Conservation (phyloP, 2,329 filamentous ascomycete genomes). For the Dactylellina haptotyla region DNA sequence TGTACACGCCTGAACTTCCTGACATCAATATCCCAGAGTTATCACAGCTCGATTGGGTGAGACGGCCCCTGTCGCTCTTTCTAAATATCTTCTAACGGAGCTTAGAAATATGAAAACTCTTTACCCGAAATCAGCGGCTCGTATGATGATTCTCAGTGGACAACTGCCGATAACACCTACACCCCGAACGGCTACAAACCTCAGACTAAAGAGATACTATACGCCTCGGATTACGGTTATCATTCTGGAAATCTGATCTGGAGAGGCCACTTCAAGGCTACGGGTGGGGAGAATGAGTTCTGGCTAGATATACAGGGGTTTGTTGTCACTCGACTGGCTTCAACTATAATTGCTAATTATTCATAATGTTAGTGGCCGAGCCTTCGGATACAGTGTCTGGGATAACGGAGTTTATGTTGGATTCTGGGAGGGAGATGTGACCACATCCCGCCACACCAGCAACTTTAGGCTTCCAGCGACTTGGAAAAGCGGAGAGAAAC, state of each 20-base stretch:
- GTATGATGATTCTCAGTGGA: conserved; percentile 78
- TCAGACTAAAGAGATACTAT: conserved; percentile 74
- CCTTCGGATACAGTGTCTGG: conserved; percentile 75
- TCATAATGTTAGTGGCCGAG: conserved; percentile 64
- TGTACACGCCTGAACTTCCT: conserved; percentile 65
- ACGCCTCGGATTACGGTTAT: conserved; percentile 78
- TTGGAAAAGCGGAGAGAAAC: conserved; percentile 66
- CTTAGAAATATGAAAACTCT: conserved; percentile 72
- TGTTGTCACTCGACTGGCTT: not conserved
- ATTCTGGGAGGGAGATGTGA: conserved; percentile 71
- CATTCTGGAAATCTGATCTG: conserved; percentile 75
- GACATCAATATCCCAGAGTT: conserved; percentile 69
- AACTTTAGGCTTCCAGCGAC: conserved; percentile 68
- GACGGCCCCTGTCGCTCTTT: not conserved
- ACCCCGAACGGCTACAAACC: conserved; percentile 71
- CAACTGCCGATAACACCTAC: conserved; percentile 67
- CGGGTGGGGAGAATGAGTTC: conserved; percentile 70
- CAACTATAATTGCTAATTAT: not conserved
- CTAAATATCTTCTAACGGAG: not conserved
- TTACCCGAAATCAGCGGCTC: conserved; percentile 73
- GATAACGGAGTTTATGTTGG: conserved; percentile 72
- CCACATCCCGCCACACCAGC: conserved; percentile 65
- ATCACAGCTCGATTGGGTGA: conserved; percentile 67
- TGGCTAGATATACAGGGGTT: conserved; percentile 69
- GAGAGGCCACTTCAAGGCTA: conserved; percentile 74